Percentiles rank a stretch among this genome's conserved stretches.
These are phyloP conservation scores for Teunomyces barrocoloradensis DNA, from an alignment of 805 yeast species.

Conservation along the genomic window DNA sequence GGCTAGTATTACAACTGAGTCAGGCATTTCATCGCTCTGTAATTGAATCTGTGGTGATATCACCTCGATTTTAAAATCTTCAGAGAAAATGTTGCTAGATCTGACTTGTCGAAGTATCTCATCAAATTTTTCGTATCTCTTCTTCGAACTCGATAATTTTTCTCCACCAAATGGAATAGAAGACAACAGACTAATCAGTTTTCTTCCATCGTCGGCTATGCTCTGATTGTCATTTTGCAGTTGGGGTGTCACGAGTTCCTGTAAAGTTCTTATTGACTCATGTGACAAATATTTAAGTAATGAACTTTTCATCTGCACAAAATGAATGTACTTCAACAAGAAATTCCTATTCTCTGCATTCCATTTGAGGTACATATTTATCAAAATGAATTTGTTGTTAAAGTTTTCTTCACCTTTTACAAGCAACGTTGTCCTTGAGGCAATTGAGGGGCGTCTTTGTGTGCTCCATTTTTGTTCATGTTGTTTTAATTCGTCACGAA, in stretches of 20 bases:
- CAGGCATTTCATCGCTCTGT: constrained; percentile 38
- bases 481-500: constrained; percentile 12
- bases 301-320: constrained; percentile 27
- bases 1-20: constrained; percentile 64
- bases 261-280: constrained; percentile 32
- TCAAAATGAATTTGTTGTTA: constrained; percentile 37
- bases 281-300: constrained; percentile 31
- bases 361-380: constrained; percentile 43
- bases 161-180: not conserved
- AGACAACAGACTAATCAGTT: not conserved
- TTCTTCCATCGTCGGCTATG: not conserved
- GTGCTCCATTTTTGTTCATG: not conserved
- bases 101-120: constrained; percentile 22
- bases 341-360: constrained; percentile 34
- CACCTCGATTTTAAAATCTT: constrained; percentile 38
- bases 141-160: constrained; percentile 1
- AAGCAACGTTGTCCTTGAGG: not conserved
- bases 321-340: constrained; percentile 35
- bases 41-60: constrained; percentile 45
- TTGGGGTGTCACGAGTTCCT: not conserved
- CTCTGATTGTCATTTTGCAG: not conserved
- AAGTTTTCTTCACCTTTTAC: constrained; percentile 15
- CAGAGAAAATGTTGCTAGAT: constrained; percentile 28
- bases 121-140: constrained; percentile 29
- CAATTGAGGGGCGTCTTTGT: not conserved